phyloP scores from a whole-genome alignment of 1,284 basidiomycete genomes.

The Leccinum pseudoinsigne region DNA sequence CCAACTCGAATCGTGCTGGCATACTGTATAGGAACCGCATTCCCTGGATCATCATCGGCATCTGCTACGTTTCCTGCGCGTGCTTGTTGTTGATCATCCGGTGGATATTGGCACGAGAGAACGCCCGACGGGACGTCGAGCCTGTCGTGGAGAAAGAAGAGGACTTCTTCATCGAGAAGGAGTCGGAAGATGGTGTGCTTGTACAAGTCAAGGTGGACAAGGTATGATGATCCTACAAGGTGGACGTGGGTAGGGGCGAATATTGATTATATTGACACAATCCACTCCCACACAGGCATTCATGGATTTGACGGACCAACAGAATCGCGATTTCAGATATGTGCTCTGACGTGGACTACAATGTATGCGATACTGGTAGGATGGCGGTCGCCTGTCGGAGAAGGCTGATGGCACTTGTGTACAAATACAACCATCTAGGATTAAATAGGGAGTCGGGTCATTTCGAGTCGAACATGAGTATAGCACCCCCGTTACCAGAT shows the following conservation, averaged over 20 bases:
- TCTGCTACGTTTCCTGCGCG: constrained; percentile 54
- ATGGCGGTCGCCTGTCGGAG: not conserved
- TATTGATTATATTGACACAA: not conserved
- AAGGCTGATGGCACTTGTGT: not conserved
- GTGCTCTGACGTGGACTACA: not conserved
- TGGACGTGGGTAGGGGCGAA: not conserved
- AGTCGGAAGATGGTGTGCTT: constrained; percentile 46
- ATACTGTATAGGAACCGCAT: constrained; percentile 48
- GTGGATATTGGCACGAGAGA: constrained; percentile 58
- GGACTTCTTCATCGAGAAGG: constrained; percentile 51
- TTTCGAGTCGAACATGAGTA: not conserved
- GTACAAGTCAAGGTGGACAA: constrained; percentile 61
- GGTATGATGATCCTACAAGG: constrained; percentile 32
- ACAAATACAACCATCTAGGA: not conserved
- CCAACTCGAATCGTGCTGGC: not conserved
- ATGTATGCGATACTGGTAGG: not conserved
- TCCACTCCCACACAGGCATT: not conserved
- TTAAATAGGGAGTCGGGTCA: not conserved
- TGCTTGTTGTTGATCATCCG: constrained; percentile 53
- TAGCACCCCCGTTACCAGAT: not conserved
- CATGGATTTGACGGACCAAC: not conserved
- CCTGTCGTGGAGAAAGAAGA: constrained; percentile 53
- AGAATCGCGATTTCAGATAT: not conserved
- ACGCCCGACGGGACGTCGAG: constrained; percentile 59
- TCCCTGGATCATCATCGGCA: constrained; percentile 65